These are phyloP conservation scores for Cladosporium velox DNA, from an alignment of 2,329 filamentous ascomycete genomes.

Conservation along the genomic window DNA sequence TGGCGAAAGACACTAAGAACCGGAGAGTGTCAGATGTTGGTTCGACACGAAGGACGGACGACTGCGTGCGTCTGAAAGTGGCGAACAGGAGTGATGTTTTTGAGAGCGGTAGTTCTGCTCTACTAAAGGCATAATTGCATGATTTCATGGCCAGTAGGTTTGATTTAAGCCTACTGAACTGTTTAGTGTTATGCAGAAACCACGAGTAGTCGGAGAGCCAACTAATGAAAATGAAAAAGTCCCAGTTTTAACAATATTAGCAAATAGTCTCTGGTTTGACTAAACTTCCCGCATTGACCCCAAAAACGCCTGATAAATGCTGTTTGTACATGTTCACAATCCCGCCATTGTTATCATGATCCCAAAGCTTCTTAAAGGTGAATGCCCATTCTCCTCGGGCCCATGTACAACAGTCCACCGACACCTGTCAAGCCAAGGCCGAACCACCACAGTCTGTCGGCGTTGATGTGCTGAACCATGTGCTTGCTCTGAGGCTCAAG, in stretches of 20 bases:
- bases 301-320: constrained; percentile 12
- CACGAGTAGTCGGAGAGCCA: background rate
- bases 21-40: background rate
- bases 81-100: background rate
- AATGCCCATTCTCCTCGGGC: constrained; percentile 40
- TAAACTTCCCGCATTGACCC: background rate
- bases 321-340: constrained; percentile 9
- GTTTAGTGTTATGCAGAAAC: background rate
- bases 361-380: constrained; percentile 17
- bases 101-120: background rate
- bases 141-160: background rate
- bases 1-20: background rate
- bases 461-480: constrained; percentile 41
- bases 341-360: background rate
- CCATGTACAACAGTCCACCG: constrained; percentile 52
- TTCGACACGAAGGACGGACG: background rate
- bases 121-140: background rate
- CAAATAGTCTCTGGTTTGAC: constrained; percentile 10
- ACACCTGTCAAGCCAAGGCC: constrained; percentile 51
- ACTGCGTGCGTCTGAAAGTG: background rate
- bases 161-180: background rate
- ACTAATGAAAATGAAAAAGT: background rate
- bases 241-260: background rate
- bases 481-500: constrained; percentile 30
- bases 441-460: constrained; percentile 54